These are phyloP conservation scores for Brassica hybrid DNA, from an alignment of 441 rosid species.

Conservation along the genomic window DNA sequence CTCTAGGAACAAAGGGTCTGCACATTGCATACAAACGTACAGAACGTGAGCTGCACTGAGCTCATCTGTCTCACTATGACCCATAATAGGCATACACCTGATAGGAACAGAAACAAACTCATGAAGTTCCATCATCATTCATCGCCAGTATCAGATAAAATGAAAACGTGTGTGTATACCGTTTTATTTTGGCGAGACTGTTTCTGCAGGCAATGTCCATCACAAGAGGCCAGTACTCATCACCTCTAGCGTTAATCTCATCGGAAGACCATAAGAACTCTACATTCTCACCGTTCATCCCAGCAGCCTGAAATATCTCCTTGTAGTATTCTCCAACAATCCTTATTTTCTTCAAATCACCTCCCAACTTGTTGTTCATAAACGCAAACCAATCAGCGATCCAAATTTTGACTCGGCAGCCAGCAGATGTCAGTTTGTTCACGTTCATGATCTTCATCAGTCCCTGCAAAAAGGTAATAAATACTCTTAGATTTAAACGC, in stretches of 20 bases:
- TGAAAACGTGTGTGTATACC: neutral
- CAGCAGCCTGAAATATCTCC: slow-evolving; percentile 80
- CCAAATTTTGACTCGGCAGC: slow-evolving; percentile 87
- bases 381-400: slow-evolving; percentile 97
- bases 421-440: slow-evolving; percentile 81
- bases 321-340: slow-evolving; percentile 65
- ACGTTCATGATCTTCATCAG: slow-evolving; percentile 80
- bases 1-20: slow-evolving; percentile 86
- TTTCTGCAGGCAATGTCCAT: slow-evolving; percentile 85
- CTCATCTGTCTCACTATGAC: slow-evolving; percentile 83
- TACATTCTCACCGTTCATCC: slow-evolving; percentile 65
- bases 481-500: neutral
- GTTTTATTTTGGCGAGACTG: slow-evolving; percentile 56
- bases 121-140: neutral
- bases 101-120: slow-evolving; percentile 24
- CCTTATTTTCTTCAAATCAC: slow-evolving; percentile 76
- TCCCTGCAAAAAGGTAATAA: slow-evolving; percentile 45
- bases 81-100: slow-evolving; percentile 89
- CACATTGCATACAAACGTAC: slow-evolving; percentile 95
- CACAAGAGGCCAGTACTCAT: slow-evolving; percentile 87
- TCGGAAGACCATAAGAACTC: slow-evolving; percentile 86
- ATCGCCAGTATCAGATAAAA: neutral
- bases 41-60: slow-evolving; percentile 79
- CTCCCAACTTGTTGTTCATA: slow-evolving; percentile 86
- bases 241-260: slow-evolving; percentile 67